These are phyloP conservation scores for Agaricus sinodeliciosus DNA, from an alignment of 768 basidiomycete species.

Conservation along the genomic window DNA sequence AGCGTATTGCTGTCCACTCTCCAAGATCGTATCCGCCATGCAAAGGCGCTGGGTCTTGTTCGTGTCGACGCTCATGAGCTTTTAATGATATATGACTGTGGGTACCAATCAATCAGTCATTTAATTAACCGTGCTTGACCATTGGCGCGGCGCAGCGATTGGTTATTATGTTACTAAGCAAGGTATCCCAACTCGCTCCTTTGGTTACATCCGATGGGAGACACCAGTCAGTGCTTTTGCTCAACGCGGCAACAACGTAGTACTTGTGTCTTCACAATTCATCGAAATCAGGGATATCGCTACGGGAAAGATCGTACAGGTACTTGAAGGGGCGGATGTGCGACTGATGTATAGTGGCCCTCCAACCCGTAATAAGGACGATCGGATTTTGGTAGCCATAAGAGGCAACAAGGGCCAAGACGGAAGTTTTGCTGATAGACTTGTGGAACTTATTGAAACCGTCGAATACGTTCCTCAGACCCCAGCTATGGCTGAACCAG, in stretches of 20 bases:
- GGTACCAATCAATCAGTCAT: slow-evolving; percentile 17
- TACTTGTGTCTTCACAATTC: slow-evolving; percentile 70
- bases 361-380: slow-evolving; percentile 25
- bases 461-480: slow-evolving; percentile 41
- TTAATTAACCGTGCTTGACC: not conserved
- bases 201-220: slow-evolving; percentile 75
- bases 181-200: slow-evolving; percentile 56
- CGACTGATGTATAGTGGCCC: slow-evolving; percentile 51
- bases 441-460: slow-evolving; percentile 69
- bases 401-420: slow-evolving; percentile 48
- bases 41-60: slow-evolving; percentile 64
- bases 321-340: slow-evolving; percentile 69
- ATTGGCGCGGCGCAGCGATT: slow-evolving; percentile 37
- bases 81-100: slow-evolving; percentile 72
- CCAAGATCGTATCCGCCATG: slow-evolving; percentile 49
- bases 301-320: slow-evolving; percentile 70
- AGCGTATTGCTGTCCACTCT: slow-evolving; percentile 40
- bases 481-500: slow-evolving; percentile 14
- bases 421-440: slow-evolving; percentile 47
- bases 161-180: slow-evolving; percentile 73
- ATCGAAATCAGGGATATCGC: slow-evolving; percentile 65
- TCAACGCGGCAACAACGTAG: slow-evolving; percentile 52
- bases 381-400: slow-evolving; percentile 59
- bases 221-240: slow-evolving; percentile 57
- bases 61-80: slow-evolving; percentile 48